Conservation (phyloP, 352 stramenopile species). For the Phytophthora aleatoria region DNA sequence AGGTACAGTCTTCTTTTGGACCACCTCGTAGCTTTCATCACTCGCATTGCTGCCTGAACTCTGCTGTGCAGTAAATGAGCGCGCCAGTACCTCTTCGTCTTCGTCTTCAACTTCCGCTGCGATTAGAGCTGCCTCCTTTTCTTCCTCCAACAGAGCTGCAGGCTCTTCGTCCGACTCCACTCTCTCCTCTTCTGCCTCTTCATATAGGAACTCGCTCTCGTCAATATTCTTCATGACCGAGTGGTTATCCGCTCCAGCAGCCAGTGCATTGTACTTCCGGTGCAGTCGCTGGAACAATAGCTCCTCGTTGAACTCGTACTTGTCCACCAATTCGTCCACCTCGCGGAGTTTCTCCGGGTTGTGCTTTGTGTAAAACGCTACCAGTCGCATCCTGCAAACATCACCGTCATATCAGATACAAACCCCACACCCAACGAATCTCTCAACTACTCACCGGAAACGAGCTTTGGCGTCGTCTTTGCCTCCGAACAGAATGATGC, state of each 20-base stretch:
- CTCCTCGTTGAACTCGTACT: slow-evolving; percentile 82
- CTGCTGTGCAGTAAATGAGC: not conserved
- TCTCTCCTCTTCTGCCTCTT: slow-evolving; percentile 48
- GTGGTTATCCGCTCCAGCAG: slow-evolving; percentile 30
- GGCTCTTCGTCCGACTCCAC: slow-evolving; percentile 36
- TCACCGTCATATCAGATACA: slow-evolving; percentile 6
- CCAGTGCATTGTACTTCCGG: slow-evolving; percentile 80
- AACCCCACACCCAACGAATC: not conserved
- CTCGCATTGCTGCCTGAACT: slow-evolving; percentile 37
- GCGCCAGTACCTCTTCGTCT: slow-evolving; percentile 1
- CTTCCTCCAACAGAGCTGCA: not conserved
- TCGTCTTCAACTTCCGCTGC: slow-evolving; percentile 16
- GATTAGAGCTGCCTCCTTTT: not conserved
- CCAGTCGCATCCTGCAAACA: slow-evolving; percentile 47
- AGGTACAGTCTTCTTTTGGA: slow-evolving; percentile 28
- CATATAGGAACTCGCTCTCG: slow-evolving; percentile 55
- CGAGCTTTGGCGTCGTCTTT: slow-evolving; percentile 40
- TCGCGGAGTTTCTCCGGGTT: slow-evolving; percentile 71
- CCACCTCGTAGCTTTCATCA: slow-evolving; percentile 50
- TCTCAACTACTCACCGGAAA: slow-evolving; percentile 46
- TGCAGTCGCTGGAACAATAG: slow-evolving; percentile 77
- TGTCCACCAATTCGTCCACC: slow-evolving; percentile 67
- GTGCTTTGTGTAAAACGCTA: slow-evolving; percentile 76
- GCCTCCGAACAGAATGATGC: slow-evolving; percentile 57
- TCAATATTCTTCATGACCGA: slow-evolving; percentile 56